Conservation (phyloP, 78 protist species). For the Monosiga brevicollis region DNA sequence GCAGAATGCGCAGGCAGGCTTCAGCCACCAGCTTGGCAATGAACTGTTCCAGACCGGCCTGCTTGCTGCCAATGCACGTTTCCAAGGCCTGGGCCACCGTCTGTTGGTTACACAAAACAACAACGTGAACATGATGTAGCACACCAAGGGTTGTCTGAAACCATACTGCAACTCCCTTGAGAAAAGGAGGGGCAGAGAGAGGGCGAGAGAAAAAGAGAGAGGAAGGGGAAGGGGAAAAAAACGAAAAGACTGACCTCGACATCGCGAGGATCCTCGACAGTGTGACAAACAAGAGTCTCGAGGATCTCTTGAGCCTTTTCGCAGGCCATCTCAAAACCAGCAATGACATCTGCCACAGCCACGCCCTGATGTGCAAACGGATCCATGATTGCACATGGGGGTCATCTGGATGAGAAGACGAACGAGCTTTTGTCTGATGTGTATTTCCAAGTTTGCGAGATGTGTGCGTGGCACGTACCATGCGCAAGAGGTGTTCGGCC, state of each 20-base stretch:
- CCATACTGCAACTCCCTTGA: too few species aligned
- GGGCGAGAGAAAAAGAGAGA: background rate
- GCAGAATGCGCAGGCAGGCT: conserved; percentile 76
- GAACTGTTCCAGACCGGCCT: conserved; percentile 80
- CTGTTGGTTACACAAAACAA: conserved; percentile 2
- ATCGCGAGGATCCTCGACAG: background rate
- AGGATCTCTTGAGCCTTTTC: conserved; percentile 55
- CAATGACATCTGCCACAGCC: conserved; percentile 79
- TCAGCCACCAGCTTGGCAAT: conserved; percentile 70
- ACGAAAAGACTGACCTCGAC: background rate
- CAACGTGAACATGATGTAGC: too few species aligned
- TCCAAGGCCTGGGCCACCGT: conserved; percentile 46
- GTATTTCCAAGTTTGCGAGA: too few species aligned
- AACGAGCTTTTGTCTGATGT: too few species aligned
- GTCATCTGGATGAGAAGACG: too few species aligned
- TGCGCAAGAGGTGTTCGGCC: conserved; percentile 78
- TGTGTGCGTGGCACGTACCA: background rate
- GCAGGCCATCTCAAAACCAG: conserved; percentile 78
- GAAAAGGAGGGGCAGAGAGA: background rate
- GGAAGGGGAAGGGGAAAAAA: background rate
- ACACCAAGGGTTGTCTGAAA: too few species aligned
- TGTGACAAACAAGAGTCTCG: conserved; percentile 12
- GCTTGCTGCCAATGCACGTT: conserved; percentile 80
- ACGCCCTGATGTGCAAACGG: conserved; percentile 41
- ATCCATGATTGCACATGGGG: background rate